A percentile compares a stretch with the other conserved stretches of the same genome.
Conservation (phyloP, 306 rosid genomes). For the Cucumis hystrix region DNA sequence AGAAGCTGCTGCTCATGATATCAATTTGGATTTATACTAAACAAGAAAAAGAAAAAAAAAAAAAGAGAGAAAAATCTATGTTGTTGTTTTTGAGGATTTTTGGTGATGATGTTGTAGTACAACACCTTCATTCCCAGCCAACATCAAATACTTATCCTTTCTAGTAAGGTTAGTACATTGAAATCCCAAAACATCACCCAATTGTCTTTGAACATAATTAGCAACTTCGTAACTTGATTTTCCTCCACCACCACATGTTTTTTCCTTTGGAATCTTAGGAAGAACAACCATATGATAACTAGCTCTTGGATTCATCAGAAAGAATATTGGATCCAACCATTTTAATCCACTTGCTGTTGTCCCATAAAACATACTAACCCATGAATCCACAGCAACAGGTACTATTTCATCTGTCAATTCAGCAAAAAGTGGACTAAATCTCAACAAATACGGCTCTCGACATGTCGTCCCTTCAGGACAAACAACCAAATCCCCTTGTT, state of each 20-base stretch:
- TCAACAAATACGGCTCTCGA: constrained; percentile 73
- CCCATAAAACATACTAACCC: constrained; percentile 83
- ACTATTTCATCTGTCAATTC: constrained; percentile 76
- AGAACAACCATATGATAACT: constrained; percentile 40
- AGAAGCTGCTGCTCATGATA: too few species aligned
- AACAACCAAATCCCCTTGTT: constrained; percentile 75
- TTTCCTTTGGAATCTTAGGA: constrained; percentile 40
- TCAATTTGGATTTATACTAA: background rate
- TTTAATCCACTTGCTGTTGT: constrained; percentile 89
- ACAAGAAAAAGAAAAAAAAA: background rate
- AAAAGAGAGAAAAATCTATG: too few species aligned
- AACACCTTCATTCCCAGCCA: constrained; percentile 85
- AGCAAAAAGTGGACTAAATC: constrained; percentile 86
- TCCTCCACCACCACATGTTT: constrained; percentile 66
- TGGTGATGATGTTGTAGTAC: background rate
- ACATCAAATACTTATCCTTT: constrained; percentile 83
- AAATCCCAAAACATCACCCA: constrained; percentile 81
- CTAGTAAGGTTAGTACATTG: constrained; percentile 66
- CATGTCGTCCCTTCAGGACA: constrained; percentile 99
- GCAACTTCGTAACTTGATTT: constrained; percentile 70
- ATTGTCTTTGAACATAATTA: constrained; percentile 46
- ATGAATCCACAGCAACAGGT: constrained; percentile 60
- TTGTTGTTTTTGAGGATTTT: too few species aligned
- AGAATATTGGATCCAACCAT: constrained; percentile 73
- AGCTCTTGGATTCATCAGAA: constrained; percentile 83